phyloP scores from a whole-genome alignment of 2,329 filamentous ascomycete species.

The Ophiostoma ips region DNA sequence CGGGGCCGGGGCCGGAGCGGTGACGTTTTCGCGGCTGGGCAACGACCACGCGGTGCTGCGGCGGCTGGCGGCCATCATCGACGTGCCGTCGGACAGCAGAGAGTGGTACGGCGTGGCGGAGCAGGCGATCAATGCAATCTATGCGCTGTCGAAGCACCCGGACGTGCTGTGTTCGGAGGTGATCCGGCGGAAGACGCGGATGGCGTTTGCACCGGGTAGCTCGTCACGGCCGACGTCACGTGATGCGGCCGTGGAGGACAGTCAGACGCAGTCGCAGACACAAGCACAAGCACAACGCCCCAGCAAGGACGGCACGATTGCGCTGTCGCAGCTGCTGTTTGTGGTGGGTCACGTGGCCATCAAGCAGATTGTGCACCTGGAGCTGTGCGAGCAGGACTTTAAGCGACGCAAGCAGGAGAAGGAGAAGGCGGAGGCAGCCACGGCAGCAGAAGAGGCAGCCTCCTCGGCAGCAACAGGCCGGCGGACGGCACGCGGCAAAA shows the following conservation, averaged over 20 bases:
- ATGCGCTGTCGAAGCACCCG: slow-evolving; percentile 83
- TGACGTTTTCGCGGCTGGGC: slow-evolving; percentile 61
- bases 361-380: slow-evolving; percentile 96
- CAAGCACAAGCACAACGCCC: no score
- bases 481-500: slow-evolving; percentile 19
- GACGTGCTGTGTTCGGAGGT: slow-evolving; percentile 88
- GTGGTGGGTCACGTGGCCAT: slow-evolving; percentile 94
- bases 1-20: slow-evolving; percentile 29
- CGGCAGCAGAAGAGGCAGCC: slow-evolving; percentile 18
- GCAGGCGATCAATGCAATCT: slow-evolving; percentile 91
- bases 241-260: background rate
- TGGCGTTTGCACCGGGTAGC: slow-evolving; percentile 50
- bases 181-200: slow-evolving; percentile 69
- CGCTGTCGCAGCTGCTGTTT: slow-evolving; percentile 81
- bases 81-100: slow-evolving; percentile 76
- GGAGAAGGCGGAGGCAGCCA: slow-evolving; percentile 30
- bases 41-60: slow-evolving; percentile 84
- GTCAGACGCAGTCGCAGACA: background rate
- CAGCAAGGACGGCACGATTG: slow-evolving; percentile 56
- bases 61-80: slow-evolving; percentile 69
- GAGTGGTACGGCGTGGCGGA: slow-evolving; percentile 96
- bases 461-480: background rate
- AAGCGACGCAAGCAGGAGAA: slow-evolving; percentile 92
- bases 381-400: slow-evolving; percentile 95
- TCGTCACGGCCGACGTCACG: slow-evolving; percentile 34